These are phyloP conservation scores for Alternaria ventricosa DNA, from an alignment of 2,329 filamentous ascomycete genomes.

Conservation along the genomic window DNA sequence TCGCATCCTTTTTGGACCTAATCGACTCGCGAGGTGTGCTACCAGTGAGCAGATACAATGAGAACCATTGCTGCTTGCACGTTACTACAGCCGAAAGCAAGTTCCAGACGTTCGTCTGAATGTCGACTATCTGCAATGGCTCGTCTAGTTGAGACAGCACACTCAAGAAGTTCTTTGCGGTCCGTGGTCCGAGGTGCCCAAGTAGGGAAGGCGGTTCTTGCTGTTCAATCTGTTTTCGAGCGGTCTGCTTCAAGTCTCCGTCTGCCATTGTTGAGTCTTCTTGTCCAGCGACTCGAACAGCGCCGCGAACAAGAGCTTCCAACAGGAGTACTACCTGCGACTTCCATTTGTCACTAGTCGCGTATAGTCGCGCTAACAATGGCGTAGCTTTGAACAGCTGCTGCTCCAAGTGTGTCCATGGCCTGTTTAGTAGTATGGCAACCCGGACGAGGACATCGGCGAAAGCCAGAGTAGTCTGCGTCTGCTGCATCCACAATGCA, in stretches of 20 bases:
- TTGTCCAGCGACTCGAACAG: constrained; percentile 62
- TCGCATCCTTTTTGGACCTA: constrained; percentile 58
- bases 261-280: constrained; percentile 13
- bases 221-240: constrained; percentile 11
- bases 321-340: constrained; percentile 71
- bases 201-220: constrained; percentile 88
- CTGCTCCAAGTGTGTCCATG: constrained; percentile 72
- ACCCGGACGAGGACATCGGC: constrained; percentile 74
- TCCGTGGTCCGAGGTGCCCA: constrained; percentile 81
- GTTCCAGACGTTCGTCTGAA: constrained; percentile 78
- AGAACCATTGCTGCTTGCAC: constrained; percentile 94
- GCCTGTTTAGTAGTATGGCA: constrained; percentile 67
- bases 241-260: constrained; percentile 6
- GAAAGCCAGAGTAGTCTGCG: constrained; percentile 69
- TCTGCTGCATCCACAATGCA: constrained; percentile 63
- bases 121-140: constrained; percentile 70
- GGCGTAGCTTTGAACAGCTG: constrained; percentile 83
- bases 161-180: constrained; percentile 83
- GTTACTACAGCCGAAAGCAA: constrained; percentile 86
- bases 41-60: constrained; percentile 89
- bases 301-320: constrained; percentile 74
- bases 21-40: constrained; percentile 80
- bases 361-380: constrained; percentile 77
- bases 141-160: constrained; percentile 78
- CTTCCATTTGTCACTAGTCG: constrained; percentile 70